These are phyloP conservation scores for Solanum ahanhuiri DNA, from an alignment of 257 asterid species.

Conservation along the genomic window DNA sequence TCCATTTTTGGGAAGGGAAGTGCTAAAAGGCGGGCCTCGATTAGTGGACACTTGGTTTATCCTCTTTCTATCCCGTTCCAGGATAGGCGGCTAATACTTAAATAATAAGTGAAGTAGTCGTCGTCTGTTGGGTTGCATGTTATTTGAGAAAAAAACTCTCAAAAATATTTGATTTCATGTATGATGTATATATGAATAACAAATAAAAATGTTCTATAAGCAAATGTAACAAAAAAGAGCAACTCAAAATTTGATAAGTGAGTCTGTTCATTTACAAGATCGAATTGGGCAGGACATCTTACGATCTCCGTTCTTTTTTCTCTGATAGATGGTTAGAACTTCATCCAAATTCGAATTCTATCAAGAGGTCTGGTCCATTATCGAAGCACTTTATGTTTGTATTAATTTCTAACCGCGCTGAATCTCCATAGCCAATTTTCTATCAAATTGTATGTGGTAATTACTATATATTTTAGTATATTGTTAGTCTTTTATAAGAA, in stretches of 20 bases:
- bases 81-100: background rate
- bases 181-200: background rate
- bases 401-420: background rate
- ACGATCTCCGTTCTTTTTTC: background rate
- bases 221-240: background rate
- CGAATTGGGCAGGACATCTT: background rate
- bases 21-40: background rate
- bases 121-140: background rate
- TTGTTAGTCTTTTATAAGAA: conserved; percentile 20
- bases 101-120: background rate
- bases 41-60: background rate
- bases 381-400: background rate
- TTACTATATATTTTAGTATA: background rate
- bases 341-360: background rate
- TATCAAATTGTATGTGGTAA: background rate
- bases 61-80: background rate
- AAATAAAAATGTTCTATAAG: background rate
- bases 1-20: background rate
- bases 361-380: background rate
- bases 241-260: background rate
- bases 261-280: background rate
- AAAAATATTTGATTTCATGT: background rate
- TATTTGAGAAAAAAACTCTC: background rate
- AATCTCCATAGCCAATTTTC: background rate
- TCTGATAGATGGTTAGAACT: background rate